phyloP scores from a whole-genome alignment of 352 stramenopile species.

The Globisporangium paddicum region DNA sequence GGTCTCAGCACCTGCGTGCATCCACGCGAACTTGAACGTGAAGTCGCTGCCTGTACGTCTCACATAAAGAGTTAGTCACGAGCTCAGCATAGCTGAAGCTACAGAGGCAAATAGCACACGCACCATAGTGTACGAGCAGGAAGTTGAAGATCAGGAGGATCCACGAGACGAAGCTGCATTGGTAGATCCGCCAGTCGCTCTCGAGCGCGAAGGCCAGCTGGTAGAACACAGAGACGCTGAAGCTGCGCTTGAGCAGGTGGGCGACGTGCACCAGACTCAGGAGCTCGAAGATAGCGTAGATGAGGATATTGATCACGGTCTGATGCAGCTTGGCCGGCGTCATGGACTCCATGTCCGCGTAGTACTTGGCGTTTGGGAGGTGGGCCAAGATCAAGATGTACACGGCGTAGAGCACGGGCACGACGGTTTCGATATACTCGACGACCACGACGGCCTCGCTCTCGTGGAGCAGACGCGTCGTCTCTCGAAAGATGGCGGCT shows the following conservation, averaged over 20 bases:
- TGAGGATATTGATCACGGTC: slow-evolving; percentile 11
- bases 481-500: background rate
- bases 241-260: slow-evolving; percentile 11
- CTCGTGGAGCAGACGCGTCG: background rate
- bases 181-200: slow-evolving; percentile 19
- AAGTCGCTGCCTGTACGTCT: background rate
- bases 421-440: slow-evolving; percentile 33
- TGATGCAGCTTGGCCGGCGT: background rate
- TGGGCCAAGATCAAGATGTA: slow-evolving; percentile 24
- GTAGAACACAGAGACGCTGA: slow-evolving; percentile 23
- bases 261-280: slow-evolving; percentile 17
- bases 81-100: background rate
- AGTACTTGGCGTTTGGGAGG: slow-evolving; percentile 19
- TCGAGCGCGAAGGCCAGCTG: slow-evolving; percentile 31
- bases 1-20: too few species aligned
- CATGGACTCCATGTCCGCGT: slow-evolving; percentile 19
- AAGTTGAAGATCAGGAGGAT: slow-evolving; percentile 24
- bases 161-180: slow-evolving; percentile 22
- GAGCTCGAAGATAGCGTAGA: slow-evolving; percentile 20
- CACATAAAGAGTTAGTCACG: background rate
- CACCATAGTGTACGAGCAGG: slow-evolving; percentile 18
- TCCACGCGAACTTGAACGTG: background rate
- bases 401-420: slow-evolving; percentile 21
- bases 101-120: too few species aligned
- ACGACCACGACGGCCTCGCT: slow-evolving; percentile 1